Evolutionary conservation across 2,329 filamentous ascomycete genomes (phyloP).

Genomic region (Stagonosporopsis tanaceti): DNA sequence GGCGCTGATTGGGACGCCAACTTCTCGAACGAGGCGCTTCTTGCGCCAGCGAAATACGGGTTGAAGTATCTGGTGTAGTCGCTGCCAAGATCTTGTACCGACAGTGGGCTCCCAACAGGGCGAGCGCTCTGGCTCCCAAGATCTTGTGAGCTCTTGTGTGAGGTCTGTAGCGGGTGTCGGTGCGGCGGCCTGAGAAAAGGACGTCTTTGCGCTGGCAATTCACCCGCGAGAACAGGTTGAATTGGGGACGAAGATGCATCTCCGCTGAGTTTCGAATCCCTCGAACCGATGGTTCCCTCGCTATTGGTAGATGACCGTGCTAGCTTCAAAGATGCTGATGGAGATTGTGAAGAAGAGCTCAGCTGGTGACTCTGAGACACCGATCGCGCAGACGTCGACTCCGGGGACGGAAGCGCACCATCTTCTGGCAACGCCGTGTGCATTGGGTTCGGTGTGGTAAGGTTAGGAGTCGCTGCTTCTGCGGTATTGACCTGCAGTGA

Average conservation of each 20-base stretch:
- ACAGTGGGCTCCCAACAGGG: conserved; percentile 30
- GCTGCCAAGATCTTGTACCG: conserved; percentile 41
- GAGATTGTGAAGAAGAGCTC: conserved; percentile 5
- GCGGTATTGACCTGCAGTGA: conserved; percentile 21
- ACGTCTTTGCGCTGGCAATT: conserved; percentile 1
- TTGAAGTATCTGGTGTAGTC: conserved; percentile 50
- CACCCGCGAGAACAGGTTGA: neutral
- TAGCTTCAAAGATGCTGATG: conserved; percentile 1
- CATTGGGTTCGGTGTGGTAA: conserved; percentile 1
- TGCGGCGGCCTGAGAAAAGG: conserved; percentile 20
- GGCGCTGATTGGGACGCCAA: conserved; percentile 9
- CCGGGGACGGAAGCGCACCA: conserved; percentile 1
- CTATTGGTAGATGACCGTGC: conserved; percentile 18
- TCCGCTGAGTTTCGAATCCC: conserved; percentile 7
- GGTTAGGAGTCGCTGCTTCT: conserved; percentile 6
- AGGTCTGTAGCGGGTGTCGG: conserved; percentile 25
- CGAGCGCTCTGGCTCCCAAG: conserved; percentile 20
- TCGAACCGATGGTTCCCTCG: conserved; percentile 14
- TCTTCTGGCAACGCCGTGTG: conserved; percentile 4
- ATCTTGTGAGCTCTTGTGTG: conserved; percentile 29
- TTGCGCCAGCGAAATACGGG: conserved; percentile 39
- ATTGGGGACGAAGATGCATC: conserved; percentile 1
- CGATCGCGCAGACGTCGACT: neutral
- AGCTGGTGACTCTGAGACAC: neutral
- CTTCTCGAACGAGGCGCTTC: conserved; percentile 32